Evolutionary conservation across 305 asterid genomes (phyloP), one percentile per base, ranked within the genome.

Genomic region (Fraxinus velutina): DNA sequence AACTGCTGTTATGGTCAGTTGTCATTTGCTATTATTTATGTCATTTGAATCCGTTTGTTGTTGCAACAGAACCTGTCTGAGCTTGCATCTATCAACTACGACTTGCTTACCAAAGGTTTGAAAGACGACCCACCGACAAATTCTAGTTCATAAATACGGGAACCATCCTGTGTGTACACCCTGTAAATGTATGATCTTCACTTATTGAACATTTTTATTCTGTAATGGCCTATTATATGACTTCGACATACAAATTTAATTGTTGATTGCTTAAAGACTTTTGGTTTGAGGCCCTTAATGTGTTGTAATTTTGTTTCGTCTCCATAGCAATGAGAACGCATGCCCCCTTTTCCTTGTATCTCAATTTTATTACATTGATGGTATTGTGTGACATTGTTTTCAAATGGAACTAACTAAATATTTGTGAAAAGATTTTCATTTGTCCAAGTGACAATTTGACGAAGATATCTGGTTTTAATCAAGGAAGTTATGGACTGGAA

Each of bases 51-150:
- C 68, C 21, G 8, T 60, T 81, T 82, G 52, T 71, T 77, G 30
- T 29, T 57, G 80, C 73, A 37, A 80, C 97, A 95, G 98, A 95
- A 95, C 88, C 94, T 95, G 73, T 92, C 98, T 60, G 98, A 95
- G 89, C 98, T 95, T 15, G 98, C 98, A 7, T 93, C 98, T 5
- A 95, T 95, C 86, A 95, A 95, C 50, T 95, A 95, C 75, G 98
- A 95, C 88, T 88, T 95, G 91, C 97, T 95, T 52, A 85, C 92
- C 1, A 95, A 95, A 87, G 98, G 98, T 76, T 89, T 89, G 90
- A 95, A 95, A 89, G 98, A 95, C 5, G 98, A 92, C 33, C 91
- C 89, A 15, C 90, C 93, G 8, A 44, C 91, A 37, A 89, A 90
- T 80, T 89, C 88, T 1, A 89, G 89, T 84, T 75, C 89, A 84